Conservation (phyloP, 2,329 filamentous ascomycete species). For the Aspergillus eucalypticola region DNA sequence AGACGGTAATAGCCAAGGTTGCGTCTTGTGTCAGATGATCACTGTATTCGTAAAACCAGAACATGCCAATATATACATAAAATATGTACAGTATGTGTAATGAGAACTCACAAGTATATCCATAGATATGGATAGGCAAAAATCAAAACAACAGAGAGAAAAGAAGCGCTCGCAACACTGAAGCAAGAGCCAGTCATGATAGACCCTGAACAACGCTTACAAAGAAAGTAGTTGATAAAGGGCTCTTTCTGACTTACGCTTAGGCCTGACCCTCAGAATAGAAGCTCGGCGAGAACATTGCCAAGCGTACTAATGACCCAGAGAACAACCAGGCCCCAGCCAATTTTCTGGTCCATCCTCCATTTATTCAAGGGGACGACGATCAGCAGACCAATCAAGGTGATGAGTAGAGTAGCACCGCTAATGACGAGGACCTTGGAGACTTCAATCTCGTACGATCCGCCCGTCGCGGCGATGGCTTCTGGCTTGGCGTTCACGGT, state of each 20-base stretch:
- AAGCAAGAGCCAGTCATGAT: neutral
- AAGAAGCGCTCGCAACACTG: neutral
- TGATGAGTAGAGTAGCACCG: slow-evolving; percentile 78
- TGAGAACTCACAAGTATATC: neutral
- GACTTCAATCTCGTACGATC: slow-evolving; percentile 79
- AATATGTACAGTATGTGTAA: neutral
- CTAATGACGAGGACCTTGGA: slow-evolving; percentile 83
- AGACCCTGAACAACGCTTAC: no score
- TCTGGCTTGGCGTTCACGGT: slow-evolving; percentile 59
- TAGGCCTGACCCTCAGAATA: slow-evolving; percentile 17
- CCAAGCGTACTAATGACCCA: slow-evolving; percentile 78
- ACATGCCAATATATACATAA: neutral
- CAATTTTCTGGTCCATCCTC: slow-evolving; percentile 80
- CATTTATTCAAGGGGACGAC: slow-evolving; percentile 82
- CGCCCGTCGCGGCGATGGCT: slow-evolving; percentile 14
- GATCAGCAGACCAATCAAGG: slow-evolving; percentile 74
- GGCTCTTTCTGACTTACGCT: no score
- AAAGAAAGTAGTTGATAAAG: no score
- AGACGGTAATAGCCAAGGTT: neutral
- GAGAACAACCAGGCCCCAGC: slow-evolving; percentile 73
- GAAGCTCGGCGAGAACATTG: slow-evolving; percentile 78
- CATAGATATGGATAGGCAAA: neutral
- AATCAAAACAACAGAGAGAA: neutral
- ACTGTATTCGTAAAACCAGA: neutral
- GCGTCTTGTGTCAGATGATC: neutral